Evolutionary conservation across 257 asterid genomes (phyloP).

Genomic region (Cynanchum wilfordii): DNA sequence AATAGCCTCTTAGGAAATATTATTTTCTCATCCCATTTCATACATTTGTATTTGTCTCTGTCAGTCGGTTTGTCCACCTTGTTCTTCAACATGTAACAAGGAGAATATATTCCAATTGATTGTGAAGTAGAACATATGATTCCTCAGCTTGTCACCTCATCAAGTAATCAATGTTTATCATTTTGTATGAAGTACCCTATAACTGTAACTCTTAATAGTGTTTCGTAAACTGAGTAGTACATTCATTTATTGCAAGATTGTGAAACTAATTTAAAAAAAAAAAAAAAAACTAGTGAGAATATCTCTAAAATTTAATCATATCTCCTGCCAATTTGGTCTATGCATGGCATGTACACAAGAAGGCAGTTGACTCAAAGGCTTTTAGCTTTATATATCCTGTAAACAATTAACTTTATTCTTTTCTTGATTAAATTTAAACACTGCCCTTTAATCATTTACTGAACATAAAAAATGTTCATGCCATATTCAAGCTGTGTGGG

Average conservation of each 20-base stretch:
- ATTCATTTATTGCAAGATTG: neutral
- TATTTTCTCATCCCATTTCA: neutral
- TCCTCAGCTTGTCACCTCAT: neutral
- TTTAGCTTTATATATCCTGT: neutral
- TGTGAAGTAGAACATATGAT: neutral
- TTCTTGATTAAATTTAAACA: neutral
- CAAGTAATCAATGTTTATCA: neutral
- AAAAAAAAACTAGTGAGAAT: neutral
- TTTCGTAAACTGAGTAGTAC: too few species aligned
- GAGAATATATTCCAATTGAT: neutral
- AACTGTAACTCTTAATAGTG: too few species aligned
- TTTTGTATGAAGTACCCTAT: too few species aligned
- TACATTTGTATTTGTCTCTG: neutral
- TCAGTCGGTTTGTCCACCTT: neutral
- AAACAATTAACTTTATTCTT: neutral
- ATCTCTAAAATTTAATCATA: neutral
- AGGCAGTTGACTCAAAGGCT: neutral
- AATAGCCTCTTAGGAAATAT: neutral
- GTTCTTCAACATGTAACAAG: neutral
- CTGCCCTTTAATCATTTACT: neutral
- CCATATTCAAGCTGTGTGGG: slow-evolving; percentile 52
- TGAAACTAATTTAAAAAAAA: neutral
- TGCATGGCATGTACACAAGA: neutral
- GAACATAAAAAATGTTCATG: neutral
- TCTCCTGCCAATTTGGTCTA: neutral